A percentile compares a stretch with the other conserved stretches of the same genome.
These are phyloP conservation scores for Saprolegnia parasitica DNA, from an alignment of 352 stramenopile species.

Conservation along the genomic window DNA sequence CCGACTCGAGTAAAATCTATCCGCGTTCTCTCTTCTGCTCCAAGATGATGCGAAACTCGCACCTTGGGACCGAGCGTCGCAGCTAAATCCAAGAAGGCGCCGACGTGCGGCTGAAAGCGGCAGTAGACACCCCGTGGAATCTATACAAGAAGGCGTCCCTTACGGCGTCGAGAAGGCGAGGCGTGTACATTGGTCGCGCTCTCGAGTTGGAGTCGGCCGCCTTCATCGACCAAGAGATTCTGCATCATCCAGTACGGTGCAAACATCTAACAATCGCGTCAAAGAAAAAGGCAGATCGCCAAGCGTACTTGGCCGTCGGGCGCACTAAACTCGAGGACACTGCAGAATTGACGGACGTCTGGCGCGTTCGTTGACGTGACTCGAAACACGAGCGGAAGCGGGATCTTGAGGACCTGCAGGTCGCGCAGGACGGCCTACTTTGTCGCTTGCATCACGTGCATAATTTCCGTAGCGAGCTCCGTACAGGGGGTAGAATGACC, in stretches of 20 bases:
- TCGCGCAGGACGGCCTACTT: slow-evolving; percentile 47
- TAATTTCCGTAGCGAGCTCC: neutral
- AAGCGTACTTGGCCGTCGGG: slow-evolving; percentile 38
- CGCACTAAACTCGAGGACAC: slow-evolving; percentile 61
- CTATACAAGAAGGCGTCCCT: slow-evolving; percentile 16
- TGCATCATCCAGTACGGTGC: slow-evolving; percentile 73
- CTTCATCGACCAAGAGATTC: slow-evolving; percentile 43
- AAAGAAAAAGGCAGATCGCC: too few species aligned
- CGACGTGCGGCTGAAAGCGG: slow-evolving; percentile 47
- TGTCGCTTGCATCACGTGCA: neutral
- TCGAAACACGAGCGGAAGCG: slow-evolving; percentile 50
- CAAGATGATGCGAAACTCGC: neutral
- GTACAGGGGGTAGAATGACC: slow-evolving; percentile 48
- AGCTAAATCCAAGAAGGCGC: slow-evolving; percentile 45
- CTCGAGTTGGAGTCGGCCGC: slow-evolving; percentile 36
- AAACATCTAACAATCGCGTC: slow-evolving; percentile 30
- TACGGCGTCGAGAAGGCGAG: neutral
- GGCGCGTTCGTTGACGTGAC: slow-evolving; percentile 24
- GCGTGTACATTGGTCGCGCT: slow-evolving; percentile 29
- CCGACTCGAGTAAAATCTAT: slow-evolving; percentile 52
- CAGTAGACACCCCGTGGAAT: slow-evolving; percentile 50
- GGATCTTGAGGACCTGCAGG: slow-evolving; percentile 49
- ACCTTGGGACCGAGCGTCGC: slow-evolving; percentile 58
- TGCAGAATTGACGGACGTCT: slow-evolving; percentile 41
- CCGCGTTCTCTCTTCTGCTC: neutral